phyloP scores from a whole-genome alignment of 108 stramenopile species.

The Cyclotella sp. region DNA sequence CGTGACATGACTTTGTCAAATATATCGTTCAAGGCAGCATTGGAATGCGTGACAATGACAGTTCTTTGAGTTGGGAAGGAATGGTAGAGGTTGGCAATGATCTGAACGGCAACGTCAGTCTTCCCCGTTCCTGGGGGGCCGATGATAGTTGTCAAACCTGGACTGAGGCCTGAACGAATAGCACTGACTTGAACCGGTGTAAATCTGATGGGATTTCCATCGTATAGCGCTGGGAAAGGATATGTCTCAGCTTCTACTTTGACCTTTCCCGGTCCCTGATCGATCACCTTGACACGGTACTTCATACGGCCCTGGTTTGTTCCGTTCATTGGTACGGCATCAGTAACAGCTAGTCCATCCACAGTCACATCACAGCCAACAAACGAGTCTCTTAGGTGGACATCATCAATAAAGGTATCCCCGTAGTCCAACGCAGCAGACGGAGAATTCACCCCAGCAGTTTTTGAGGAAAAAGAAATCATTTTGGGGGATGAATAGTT shows the following conservation, averaged over 20 bases:
- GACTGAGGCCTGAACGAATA: conserved; percentile 93
- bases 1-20: conserved; percentile 96
- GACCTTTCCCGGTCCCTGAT: conserved; percentile 20
- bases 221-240: conserved; percentile 43
- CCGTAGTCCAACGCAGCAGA: conserved; percentile 82
- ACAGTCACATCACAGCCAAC: conserved; percentile 49
- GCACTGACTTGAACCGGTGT: conserved; percentile 96
- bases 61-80: conserved; percentile 93
- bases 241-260: conserved; percentile 64
- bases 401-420: conserved; percentile 87
- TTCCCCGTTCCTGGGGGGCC: conserved; percentile 94
- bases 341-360: conserved; percentile 37
- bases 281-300: conserved; percentile 66
- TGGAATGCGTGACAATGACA: conserved; percentile 97
- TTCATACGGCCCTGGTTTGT: conserved; percentile 34
- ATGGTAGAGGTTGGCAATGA: conserved; percentile 95
- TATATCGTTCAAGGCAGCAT: conserved; percentile 98
- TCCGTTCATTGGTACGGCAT: not conserved
- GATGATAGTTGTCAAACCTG: conserved; percentile 93
- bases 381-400: conserved; percentile 81
- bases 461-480: conserved; percentile 69
- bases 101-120: conserved; percentile 93
- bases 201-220: conserved; percentile 91
- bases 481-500: conserved; percentile 70
- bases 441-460: conserved; percentile 79